Evolutionary conservation across 1,284 basidiomycete species (phyloP), one percentile per base, ranked within the genome.

Genomic region (Heterobasidion occidentale): DNA sequence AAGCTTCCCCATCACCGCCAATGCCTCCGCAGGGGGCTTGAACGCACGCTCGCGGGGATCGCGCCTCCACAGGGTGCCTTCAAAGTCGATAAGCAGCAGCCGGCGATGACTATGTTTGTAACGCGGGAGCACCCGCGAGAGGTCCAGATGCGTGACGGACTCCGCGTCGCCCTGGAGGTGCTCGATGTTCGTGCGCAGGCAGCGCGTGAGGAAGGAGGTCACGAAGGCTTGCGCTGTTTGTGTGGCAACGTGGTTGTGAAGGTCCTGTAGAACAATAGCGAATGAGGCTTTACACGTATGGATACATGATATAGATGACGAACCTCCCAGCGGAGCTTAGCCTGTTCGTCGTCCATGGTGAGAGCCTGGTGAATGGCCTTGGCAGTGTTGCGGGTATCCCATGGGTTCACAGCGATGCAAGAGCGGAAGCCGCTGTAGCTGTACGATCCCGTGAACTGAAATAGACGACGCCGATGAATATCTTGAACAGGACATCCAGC

Each of bases 191-290:
- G 85, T 81, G 51, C 88, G 84, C 42, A 90, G 65, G 62, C 81
- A 84, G 34, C 89, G 79, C 5, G 79, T 83, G 56, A 94, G 80
- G 79, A 94, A 91, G 3, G 84, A 81, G 0, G 80, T 88, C 54
- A 90, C 86, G 71, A 94, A 94, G 1, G 88, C 79, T 66, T 94
- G 92, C 0, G 91, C 89, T 1, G 88, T 92, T 67, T 94, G 92
- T 0, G 89, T 88, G n/a, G 84, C 83, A 52, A 94, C 92, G 61
- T 93, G 90, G 58, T 81, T 83, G 67, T 94, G 89, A 1, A 94
- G 74, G 61, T 94, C 92, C 74, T 81, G 56, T 11, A 49, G 34
- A 12, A 17, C 17, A 45, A 36, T 51, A 14, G 33, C 27, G 50
- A 48, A 34, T 46, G 46, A 49, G 46, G 36, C 27, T 34, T 27